Conservation (phyloP, 495 filamentous ascomycete species). For the Penicillium silybi region DNA sequence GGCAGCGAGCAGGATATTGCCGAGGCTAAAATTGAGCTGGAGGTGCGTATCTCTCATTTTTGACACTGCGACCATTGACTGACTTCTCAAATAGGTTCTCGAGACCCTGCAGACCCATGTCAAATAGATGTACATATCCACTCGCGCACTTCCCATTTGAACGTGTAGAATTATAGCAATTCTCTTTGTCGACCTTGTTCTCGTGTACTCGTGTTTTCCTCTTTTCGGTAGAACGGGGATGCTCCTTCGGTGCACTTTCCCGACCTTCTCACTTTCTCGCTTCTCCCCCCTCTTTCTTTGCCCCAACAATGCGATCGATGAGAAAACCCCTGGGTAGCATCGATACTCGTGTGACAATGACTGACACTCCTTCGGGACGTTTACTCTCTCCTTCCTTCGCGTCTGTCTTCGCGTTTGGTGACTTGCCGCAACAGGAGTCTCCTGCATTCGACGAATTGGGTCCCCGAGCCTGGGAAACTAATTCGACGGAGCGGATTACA, state of each 20-base stretch:
- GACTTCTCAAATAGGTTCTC: conserved; percentile 50
- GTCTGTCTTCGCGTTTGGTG: conserved; percentile 9
- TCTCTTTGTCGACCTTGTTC: conserved; percentile 18
- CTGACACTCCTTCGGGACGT: conserved; percentile 1
- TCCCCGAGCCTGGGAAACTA: background rate
- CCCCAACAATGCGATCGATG: conserved; percentile 16
- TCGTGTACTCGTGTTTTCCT: conserved; percentile 9
- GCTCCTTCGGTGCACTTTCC: background rate
- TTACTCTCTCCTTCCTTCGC: conserved; percentile 11
- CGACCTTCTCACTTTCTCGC: background rate
- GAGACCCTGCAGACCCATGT: conserved; percentile 71
- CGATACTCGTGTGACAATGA: conserved; percentile 21
- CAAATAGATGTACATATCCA: conserved; percentile 61
- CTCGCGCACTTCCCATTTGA: conserved; percentile 29
- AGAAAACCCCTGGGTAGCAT: conserved; percentile 18
- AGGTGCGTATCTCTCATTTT: conserved; percentile 55
- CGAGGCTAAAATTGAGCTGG: conserved; percentile 97
- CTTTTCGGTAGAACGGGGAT: conserved; percentile 10
- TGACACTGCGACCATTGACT: conserved; percentile 6
- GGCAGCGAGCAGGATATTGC: conserved; percentile 97
- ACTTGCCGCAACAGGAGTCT: background rate
- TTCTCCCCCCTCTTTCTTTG: background rate
- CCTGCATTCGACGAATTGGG: background rate
- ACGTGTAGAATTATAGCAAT: conserved; percentile 46
- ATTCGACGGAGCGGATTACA: background rate